Evolutionary conservation across 2,329 filamentous ascomycete genomes (phyloP).

Genomic region (Orbilia javanica): DNA sequence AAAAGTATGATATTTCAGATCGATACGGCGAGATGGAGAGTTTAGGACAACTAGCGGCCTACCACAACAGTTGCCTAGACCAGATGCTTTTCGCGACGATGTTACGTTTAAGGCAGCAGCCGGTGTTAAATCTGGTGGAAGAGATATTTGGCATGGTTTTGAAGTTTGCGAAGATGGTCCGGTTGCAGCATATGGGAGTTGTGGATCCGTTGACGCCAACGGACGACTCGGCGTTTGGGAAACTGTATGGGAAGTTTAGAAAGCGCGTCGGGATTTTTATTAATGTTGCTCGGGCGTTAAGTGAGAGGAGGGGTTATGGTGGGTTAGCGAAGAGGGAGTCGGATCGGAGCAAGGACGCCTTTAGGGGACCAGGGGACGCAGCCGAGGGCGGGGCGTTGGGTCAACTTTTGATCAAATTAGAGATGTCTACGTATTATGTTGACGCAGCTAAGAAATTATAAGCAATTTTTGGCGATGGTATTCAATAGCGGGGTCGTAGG

Average conservation of each 20-base stretch:
- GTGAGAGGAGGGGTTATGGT: constrained; percentile 72
- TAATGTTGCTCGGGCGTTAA: constrained; percentile 76
- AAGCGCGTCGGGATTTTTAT: constrained; percentile 82
- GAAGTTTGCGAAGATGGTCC: constrained; percentile 71
- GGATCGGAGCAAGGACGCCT: constrained; percentile 64
- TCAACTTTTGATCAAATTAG: constrained; percentile 76
- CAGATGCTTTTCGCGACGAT: constrained; percentile 80
- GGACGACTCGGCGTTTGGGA: constrained; percentile 65
- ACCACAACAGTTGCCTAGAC: constrained; percentile 80
- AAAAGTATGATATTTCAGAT: constrained; percentile 57
- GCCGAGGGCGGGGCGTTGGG: constrained; percentile 74
- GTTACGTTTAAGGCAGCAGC: constrained; percentile 79
- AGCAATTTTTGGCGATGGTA: not conserved
- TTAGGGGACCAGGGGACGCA: constrained; percentile 61
- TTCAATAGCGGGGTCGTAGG: not conserved
- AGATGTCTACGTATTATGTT: constrained; percentile 69
- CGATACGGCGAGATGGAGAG: constrained; percentile 67
- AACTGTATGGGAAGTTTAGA: constrained; percentile 75
- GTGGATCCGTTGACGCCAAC: constrained; percentile 42
- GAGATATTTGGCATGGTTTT: constrained; percentile 81
- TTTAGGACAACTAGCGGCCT: constrained; percentile 69
- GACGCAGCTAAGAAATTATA: constrained; percentile 54
- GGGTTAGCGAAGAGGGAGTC: constrained; percentile 64
- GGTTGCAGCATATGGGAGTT: constrained; percentile 58
- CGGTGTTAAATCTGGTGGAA: constrained; percentile 79